These are phyloP conservation scores for Colletotrichum sp. DNA, from an alignment of 2,329 filamentous ascomycete genomes.

Conservation along the genomic window DNA sequence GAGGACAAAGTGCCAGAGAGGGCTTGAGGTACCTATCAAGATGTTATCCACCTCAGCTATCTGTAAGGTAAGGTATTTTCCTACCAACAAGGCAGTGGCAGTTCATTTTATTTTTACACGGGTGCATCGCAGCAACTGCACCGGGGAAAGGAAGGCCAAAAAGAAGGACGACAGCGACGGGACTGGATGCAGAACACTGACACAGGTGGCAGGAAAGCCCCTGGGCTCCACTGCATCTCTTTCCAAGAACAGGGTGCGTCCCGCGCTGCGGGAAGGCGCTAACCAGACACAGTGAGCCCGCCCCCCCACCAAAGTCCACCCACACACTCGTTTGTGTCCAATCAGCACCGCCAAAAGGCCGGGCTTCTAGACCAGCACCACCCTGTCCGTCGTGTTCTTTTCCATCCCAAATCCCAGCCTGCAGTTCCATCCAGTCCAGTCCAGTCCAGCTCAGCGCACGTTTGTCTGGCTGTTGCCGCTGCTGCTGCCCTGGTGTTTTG, in stretches of 20 bases:
- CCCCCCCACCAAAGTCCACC: neutral
- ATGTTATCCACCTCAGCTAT: neutral
- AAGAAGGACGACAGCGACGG: neutral
- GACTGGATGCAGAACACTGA: neutral
- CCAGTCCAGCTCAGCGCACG: neutral
- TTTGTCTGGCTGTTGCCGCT: neutral
- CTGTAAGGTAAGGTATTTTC: neutral
- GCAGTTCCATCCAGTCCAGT: neutral
- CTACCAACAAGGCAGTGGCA: neutral
- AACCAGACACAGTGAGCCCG: neutral
- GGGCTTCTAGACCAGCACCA: constrained; percentile 10
- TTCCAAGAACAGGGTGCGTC: constrained; percentile 17
- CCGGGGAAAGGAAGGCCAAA: neutral
- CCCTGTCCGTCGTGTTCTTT: constrained; percentile 9
- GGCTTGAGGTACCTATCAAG: neutral
- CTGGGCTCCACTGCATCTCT: neutral
- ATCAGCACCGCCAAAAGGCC: neutral
- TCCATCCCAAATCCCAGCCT: neutral
- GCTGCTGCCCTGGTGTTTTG: neutral
- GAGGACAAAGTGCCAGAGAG: neutral
- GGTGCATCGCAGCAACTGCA: neutral
- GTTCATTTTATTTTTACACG: neutral
- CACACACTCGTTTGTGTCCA: neutral
- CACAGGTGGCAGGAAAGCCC: constrained; percentile 10
- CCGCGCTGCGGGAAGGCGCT: constrained; percentile 15